These are phyloP conservation scores for Saturnispora hagleri DNA, from an alignment of 805 yeast species.

Conservation along the genomic window DNA sequence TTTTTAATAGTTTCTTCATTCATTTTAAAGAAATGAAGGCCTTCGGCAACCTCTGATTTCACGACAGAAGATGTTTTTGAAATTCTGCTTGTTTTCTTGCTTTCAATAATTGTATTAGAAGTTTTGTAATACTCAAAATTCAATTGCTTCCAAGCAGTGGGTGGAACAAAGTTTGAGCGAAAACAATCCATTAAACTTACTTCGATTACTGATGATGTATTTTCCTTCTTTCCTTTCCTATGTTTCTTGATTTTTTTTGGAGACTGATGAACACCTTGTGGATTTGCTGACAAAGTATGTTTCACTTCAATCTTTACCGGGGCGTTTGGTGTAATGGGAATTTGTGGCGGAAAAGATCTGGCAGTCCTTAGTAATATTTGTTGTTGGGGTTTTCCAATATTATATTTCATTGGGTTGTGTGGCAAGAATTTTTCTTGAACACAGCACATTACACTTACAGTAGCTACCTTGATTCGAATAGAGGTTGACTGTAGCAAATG, in stretches of 20 bases:
- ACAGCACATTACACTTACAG: conserved; percentile 43
- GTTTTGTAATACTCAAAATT: conserved; percentile 45
- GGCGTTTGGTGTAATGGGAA: conserved; percentile 24
- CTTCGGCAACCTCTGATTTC: conserved; percentile 28
- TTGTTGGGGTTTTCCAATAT: conserved; percentile 37
- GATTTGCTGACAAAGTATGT: conserved; percentile 22
- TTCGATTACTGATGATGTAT: conserved; percentile 10
- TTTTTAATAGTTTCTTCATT: conserved; percentile 49
- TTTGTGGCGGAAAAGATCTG: conserved; percentile 32
- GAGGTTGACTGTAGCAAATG: conserved; percentile 51
- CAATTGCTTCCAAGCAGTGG: conserved; percentile 47
- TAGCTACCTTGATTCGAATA: conserved; percentile 46
- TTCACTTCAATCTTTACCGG: conserved; percentile 13
- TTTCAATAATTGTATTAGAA: conserved; percentile 9
- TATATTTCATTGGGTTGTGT: conserved; percentile 32
- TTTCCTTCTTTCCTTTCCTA: conserved; percentile 10
- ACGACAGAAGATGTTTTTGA: conserved; percentile 5
- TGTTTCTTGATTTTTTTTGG: conserved; percentile 7
- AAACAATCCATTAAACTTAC: conserved; percentile 24
- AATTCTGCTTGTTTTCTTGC: conserved; percentile 2
- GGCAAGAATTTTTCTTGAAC: conserved; percentile 53
- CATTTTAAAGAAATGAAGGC: conserved; percentile 42
- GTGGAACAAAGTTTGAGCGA: conserved; percentile 30
- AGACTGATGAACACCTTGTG: conserved; percentile 2
- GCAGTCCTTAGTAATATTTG: conserved; percentile 41